phyloP scores from a whole-genome alignment of 164 flowering plant species.

The Sextonia rubra region DNA sequence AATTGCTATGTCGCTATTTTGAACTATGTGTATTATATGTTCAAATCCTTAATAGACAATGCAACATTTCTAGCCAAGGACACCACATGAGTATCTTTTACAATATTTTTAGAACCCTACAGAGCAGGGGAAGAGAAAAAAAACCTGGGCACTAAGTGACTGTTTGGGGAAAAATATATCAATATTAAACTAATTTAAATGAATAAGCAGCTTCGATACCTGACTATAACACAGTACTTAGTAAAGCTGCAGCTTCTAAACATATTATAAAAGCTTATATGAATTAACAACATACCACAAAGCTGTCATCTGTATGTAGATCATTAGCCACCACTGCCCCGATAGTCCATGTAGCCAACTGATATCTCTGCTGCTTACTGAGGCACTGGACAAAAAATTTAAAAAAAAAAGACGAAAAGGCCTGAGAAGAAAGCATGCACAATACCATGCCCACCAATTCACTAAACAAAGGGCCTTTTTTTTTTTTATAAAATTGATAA shows the following conservation, averaged over 20 bases:
- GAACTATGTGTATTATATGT: no score
- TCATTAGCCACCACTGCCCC: slow-evolving; percentile 83
- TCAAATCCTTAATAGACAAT: not conserved
- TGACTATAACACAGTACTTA: not conserved
- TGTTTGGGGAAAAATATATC: not conserved
- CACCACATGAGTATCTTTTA: not conserved
- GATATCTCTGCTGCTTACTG: slow-evolving; percentile 63
- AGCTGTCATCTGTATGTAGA: slow-evolving; percentile 88
- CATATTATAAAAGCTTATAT: not conserved
- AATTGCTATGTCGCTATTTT: no score
- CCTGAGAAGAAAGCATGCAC: not conserved
- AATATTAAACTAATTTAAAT: not conserved
- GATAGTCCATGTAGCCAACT: slow-evolving; percentile 60
- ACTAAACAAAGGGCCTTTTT: no score
- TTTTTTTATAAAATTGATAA: not conserved
- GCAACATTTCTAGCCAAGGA: not conserved
- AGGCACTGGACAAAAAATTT: slow-evolving; percentile 45
- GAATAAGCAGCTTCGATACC: not conserved
- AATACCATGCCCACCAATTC: not conserved
- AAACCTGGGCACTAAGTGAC: not conserved
- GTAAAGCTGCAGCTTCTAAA: not conserved
- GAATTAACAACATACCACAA: slow-evolving; percentile 56
- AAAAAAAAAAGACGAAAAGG: not conserved
- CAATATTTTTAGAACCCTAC: not conserved
- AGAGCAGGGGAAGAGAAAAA: not conserved